Conservation (phyloP, 1,284 basidiomycete genomes). For the Leucoagaricus sp. region DNA sequence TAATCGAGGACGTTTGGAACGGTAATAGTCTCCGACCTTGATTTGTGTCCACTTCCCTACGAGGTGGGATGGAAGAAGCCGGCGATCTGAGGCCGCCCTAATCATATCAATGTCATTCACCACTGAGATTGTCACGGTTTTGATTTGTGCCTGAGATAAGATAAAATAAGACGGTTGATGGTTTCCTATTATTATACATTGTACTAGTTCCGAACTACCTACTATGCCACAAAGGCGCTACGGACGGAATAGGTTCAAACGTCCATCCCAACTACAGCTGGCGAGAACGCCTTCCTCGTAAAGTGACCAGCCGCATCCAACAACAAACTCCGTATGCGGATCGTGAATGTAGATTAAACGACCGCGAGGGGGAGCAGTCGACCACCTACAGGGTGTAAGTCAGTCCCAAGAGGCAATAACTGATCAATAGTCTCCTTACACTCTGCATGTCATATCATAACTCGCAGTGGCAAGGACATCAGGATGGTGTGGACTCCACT, state of each 20-base stretch:
- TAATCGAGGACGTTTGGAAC: not conserved
- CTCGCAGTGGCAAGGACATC: slow-evolving; percentile 83
- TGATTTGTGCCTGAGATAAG: too few species aligned
- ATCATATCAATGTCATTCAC: too few species aligned
- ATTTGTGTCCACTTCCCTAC: not conserved
- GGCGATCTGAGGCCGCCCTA: too few species aligned
- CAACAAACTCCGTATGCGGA: slow-evolving; percentile 93
- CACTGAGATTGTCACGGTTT: too few species aligned
- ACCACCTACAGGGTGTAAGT: slow-evolving; percentile 51
- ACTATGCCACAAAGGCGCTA: too few species aligned
- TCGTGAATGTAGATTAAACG: slow-evolving; percentile 75
- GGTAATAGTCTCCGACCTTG: not conserved
- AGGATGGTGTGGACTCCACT: slow-evolving; percentile 72
- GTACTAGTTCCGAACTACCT: too few species aligned
- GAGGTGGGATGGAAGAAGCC: too few species aligned
- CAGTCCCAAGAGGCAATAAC: not conserved
- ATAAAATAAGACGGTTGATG: too few species aligned
- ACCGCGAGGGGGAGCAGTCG: slow-evolving; percentile 52
- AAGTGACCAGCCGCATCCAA: slow-evolving; percentile 87
- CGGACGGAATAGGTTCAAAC: slow-evolving; percentile 75
- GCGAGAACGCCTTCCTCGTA: slow-evolving; percentile 86
- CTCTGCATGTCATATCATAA: slow-evolving; percentile 96
- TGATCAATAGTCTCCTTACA: slow-evolving; percentile 56
- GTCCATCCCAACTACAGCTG: slow-evolving; percentile 89
- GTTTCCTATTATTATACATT: too few species aligned